phyloP scores from a whole-genome alignment of 345 rosid genomes.

The Pistacia vera region DNA sequence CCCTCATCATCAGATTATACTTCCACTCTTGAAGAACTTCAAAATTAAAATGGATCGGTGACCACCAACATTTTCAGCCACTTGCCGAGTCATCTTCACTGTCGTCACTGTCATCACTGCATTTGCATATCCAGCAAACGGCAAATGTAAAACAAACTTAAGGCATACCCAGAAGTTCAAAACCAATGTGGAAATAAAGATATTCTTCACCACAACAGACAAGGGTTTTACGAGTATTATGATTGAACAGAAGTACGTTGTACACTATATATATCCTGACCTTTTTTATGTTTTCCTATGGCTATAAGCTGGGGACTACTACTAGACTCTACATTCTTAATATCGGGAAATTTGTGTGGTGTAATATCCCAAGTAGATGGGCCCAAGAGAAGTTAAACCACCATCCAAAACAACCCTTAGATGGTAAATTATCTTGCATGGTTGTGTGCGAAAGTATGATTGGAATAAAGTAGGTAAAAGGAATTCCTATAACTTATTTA shows the following conservation, averaged over 20 bases:
- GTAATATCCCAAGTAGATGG: no score
- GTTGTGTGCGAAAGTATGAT: neutral
- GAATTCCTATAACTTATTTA: neutral
- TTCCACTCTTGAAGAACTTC: slow-evolving; percentile 3
- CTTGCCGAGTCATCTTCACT: slow-evolving; percentile 63
- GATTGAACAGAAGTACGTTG: neutral
- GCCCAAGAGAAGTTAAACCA: no score
- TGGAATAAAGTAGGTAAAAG: neutral
- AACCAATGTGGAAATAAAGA: neutral
- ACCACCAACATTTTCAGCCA: slow-evolving; percentile 37
- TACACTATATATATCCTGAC: no score
- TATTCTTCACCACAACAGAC: no score
- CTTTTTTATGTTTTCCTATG: no score
- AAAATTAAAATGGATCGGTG: neutral
- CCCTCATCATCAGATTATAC: neutral
- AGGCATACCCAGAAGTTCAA: neutral
- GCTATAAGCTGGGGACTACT: no score
- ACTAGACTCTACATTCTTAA: no score
- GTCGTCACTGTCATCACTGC: slow-evolving; percentile 79
- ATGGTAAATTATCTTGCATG: neutral
- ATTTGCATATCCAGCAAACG: slow-evolving; percentile 15
- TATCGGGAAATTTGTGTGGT: no score
- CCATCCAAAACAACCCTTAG: no score
- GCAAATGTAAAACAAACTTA: neutral
- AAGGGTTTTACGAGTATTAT: neutral